phyloP scores from a whole-genome alignment of 1,284 basidiomycete species.

The Coriolopsis trogii region DNA sequence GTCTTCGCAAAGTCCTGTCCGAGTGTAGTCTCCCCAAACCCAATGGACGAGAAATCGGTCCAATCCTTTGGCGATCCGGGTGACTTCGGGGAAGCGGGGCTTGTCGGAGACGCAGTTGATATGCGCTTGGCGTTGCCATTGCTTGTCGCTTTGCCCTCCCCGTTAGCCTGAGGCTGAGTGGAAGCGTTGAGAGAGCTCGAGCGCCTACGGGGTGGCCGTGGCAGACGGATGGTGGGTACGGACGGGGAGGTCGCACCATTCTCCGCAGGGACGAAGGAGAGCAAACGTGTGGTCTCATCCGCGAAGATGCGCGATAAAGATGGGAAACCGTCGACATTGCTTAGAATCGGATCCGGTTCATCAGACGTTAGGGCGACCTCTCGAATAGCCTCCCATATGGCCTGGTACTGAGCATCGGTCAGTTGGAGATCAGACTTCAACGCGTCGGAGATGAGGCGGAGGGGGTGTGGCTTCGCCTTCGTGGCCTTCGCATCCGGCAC shows the following conservation, averaged over 20 bases:
- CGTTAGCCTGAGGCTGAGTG: conserved; percentile 13
- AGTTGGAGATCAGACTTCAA: conserved; percentile 47
- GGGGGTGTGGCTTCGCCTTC: conserved; percentile 52
- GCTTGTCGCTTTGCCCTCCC: conserved; percentile 24
- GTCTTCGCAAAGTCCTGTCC: conserved; percentile 56
- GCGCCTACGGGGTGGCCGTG: conserved; percentile 25
- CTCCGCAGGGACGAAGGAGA: conserved; percentile 48
- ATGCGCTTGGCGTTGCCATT: conserved; percentile 12
- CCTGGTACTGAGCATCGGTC: conserved; percentile 40
- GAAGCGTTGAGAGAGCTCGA: conserved; percentile 30
- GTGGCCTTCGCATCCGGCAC: conserved; percentile 37
- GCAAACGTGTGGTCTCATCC: conserved; percentile 66
- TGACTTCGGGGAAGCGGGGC: conserved; percentile 11
- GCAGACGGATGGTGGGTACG: conserved; percentile 20
- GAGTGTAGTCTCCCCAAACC: conserved; percentile 54
- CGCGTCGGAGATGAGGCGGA: conserved; percentile 62
- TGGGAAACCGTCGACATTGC: conserved; percentile 21
- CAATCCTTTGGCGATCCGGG: conserved; percentile 38
- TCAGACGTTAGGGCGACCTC: conserved; percentile 36
- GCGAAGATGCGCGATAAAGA: conserved; percentile 49
- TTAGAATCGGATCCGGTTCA: conserved; percentile 20
- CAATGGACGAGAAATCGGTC: conserved; percentile 58
- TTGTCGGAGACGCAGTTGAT: too few species aligned
- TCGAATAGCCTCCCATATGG: conserved; percentile 59
- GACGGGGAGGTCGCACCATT: conserved; percentile 2